Conservation (phyloP, 1,139 yeast genomes). For the Suhomyces bokatorum region DNA sequence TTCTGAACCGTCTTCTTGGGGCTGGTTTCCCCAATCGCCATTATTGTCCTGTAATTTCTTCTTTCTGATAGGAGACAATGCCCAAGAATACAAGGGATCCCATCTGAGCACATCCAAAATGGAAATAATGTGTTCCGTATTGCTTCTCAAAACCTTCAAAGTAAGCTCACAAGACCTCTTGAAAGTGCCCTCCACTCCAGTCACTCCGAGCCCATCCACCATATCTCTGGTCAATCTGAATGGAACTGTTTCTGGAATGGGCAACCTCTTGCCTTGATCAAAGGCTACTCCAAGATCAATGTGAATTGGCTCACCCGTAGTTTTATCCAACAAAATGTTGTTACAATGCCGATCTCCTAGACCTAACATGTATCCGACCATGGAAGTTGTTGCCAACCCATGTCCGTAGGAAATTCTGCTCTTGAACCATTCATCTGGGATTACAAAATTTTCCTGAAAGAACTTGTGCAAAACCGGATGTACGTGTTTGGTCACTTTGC, state of each 20-base stretch:
- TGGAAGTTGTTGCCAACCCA: conserved; percentile 83
- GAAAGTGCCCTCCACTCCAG: conserved; percentile 79
- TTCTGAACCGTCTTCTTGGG: conserved; percentile 63
- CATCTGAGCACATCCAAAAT: conserved; percentile 83
- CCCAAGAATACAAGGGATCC: conserved; percentile 95
- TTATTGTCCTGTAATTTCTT: conserved; percentile 54
- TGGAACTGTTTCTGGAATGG: conserved; percentile 92
- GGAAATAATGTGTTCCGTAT: conserved; percentile 70
- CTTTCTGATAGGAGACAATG: conserved; percentile 67
- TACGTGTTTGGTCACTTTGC: conserved; percentile 50
- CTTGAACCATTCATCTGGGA: conserved; percentile 72
- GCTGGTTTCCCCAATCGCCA: conserved; percentile 21
- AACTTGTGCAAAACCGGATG: conserved; percentile 70
- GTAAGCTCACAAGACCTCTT: conserved; percentile 73
- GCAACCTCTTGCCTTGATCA: conserved; percentile 82
- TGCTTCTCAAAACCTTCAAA: conserved; percentile 62
- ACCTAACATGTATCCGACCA: conserved; percentile 85
- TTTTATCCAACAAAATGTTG: conserved; percentile 77
- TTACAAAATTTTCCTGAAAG: conserved; percentile 66
- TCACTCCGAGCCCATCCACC: conserved; percentile 88
- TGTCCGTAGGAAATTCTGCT: conserved; percentile 67
- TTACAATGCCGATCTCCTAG: conserved; percentile 95
- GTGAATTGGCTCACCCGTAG: conserved; percentile 88
- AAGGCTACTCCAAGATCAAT: conserved; percentile 96
- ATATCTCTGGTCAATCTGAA: conserved; percentile 88